These are phyloP conservation scores for Arabidopsis arenosa DNA, from an alignment of 345 rosid species.

Conservation along the genomic window DNA sequence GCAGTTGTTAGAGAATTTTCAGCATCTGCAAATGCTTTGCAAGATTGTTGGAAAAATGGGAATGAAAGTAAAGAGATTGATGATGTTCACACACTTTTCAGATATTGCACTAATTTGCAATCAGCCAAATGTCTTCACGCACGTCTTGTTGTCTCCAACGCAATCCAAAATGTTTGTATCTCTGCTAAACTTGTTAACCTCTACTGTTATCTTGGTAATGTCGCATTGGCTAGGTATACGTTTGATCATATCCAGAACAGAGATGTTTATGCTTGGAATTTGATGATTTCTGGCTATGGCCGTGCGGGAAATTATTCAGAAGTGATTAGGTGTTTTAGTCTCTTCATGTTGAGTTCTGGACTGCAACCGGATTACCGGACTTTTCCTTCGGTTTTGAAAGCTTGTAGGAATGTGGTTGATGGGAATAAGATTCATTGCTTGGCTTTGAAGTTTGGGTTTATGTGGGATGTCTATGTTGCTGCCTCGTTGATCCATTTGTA, in stretches of 20 bases:
- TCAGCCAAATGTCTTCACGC: constrained; percentile 53
- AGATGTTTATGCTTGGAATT: constrained; percentile 65
- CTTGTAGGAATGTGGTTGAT: constrained; percentile 54
- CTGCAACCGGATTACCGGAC: constrained; percentile 68
- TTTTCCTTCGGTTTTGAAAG: constrained; percentile 62
- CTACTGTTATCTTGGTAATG: constrained; percentile 51
- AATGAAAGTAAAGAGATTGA: constrained; percentile 24
- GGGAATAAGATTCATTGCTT: constrained; percentile 60
- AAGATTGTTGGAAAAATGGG: constrained; percentile 23
- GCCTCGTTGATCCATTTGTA: constrained; percentile 66
- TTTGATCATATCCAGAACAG: constrained; percentile 51
- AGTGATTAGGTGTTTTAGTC: constrained; percentile 55
- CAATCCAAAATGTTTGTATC: constrained; percentile 36
- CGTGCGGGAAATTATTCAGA: constrained; percentile 42
- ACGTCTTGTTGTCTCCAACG: constrained; percentile 51
- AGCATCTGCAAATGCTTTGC: constrained; percentile 42
- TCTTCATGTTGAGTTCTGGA: constrained; percentile 51
- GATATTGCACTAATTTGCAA: constrained; percentile 47
- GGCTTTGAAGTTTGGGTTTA: constrained; percentile 62
- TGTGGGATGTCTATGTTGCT: constrained; percentile 64
- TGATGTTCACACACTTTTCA: constrained; percentile 48
- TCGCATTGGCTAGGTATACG: constrained; percentile 41
- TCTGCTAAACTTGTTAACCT: constrained; percentile 56
- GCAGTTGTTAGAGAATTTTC: constrained; percentile 34
- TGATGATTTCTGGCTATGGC: constrained; percentile 61